These are phyloP conservation scores for Agaricus subrufescens DNA, from an alignment of 768 basidiomycete species.

Conservation along the genomic window DNA sequence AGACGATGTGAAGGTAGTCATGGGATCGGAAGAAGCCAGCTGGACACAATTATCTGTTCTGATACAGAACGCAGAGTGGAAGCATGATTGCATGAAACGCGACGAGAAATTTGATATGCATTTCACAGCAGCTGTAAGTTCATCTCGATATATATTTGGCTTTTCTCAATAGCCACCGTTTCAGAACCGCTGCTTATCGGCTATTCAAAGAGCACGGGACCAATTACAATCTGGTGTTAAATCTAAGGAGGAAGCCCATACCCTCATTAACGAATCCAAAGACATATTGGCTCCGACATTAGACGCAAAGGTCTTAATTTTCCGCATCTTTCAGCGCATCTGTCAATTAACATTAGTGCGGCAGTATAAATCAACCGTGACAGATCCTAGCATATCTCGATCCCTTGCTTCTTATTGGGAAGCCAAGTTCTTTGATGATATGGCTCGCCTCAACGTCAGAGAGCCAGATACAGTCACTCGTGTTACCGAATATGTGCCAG, in stretches of 20 bases:
- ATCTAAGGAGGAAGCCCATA: constrained; percentile 40
- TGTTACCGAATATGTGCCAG: constrained; percentile 95
- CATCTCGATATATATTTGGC: constrained; percentile 12
- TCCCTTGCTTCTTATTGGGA: constrained; percentile 88
- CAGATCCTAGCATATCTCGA: constrained; percentile 82
- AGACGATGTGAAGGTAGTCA: constrained; percentile 36
- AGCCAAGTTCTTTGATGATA: constrained; percentile 83
- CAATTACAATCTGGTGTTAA: constrained; percentile 36
- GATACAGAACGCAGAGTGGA: constrained; percentile 56
- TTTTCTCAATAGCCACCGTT: constrained; percentile 13
- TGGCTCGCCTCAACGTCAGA: constrained; percentile 82
- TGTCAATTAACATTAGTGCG: constrained; percentile 4
- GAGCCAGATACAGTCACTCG: constrained; percentile 89
- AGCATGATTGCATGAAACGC: constrained; percentile 61
- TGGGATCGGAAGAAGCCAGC: constrained; percentile 42
- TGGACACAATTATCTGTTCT: constrained; percentile 57
- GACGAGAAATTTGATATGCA: constrained; percentile 95
- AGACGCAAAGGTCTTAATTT: constrained; percentile 59
- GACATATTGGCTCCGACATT: constrained; percentile 73
- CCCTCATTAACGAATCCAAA: constrained; percentile 66
- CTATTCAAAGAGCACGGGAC: constrained; percentile 46
- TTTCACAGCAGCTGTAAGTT: constrained; percentile 69
- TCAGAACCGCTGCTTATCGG: constrained; percentile 47
- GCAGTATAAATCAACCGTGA: constrained; percentile 75
- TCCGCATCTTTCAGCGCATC: background rate